A percentile compares a stretch with the other conserved stretches of the same genome.
phyloP scores from a whole-genome alignment of 176 grass and related monocot genomes.

The Panicum miliaceum region DNA sequence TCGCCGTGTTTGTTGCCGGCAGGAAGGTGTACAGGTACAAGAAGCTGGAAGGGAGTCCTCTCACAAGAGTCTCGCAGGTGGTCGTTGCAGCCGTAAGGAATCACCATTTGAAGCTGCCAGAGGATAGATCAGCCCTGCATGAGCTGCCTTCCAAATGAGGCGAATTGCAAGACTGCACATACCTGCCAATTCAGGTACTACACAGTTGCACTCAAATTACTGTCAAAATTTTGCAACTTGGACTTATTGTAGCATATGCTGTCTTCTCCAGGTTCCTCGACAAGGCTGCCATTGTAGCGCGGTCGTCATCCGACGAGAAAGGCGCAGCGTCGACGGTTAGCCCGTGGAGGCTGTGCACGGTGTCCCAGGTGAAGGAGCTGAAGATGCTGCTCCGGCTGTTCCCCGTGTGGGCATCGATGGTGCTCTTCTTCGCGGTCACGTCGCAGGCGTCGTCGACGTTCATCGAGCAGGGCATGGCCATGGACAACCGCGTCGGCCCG shows the following conservation, averaged over 20 bases:
- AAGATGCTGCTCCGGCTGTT: slow-evolving; percentile 50
- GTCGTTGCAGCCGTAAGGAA: slow-evolving; percentile 26
- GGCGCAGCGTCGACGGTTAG: neutral
- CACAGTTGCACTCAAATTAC: too few species aligned
- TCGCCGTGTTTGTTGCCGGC: slow-evolving; percentile 22
- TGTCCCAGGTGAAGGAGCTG: slow-evolving; percentile 57
- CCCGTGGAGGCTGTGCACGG: slow-evolving; percentile 45
- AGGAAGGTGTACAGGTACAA: slow-evolving; percentile 1
- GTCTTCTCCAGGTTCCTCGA: slow-evolving; percentile 38
- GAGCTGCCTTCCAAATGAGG: neutral
- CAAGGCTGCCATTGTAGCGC: slow-evolving; percentile 37
- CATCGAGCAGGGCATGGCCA: slow-evolving; percentile 43
- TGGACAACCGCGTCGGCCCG: slow-evolving; percentile 41
- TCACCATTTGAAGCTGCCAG: neutral
- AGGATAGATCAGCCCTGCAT: neutral
- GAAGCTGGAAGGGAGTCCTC: slow-evolving; percentile 26
- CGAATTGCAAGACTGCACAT: neutral
- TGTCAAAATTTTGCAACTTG: too few species aligned
- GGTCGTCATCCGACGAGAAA: neutral
- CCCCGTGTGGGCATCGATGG: slow-evolving; percentile 38
- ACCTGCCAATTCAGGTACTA: neutral
- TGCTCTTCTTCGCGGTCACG: slow-evolving; percentile 36
- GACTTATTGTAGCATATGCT: too few species aligned
- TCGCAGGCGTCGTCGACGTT: slow-evolving; percentile 39
- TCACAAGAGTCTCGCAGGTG: slow-evolving; percentile 44